These are phyloP conservation scores for Cladobotryum mycophilum DNA, from an alignment of 2,329 filamentous ascomycete genomes.

Conservation along the genomic window DNA sequence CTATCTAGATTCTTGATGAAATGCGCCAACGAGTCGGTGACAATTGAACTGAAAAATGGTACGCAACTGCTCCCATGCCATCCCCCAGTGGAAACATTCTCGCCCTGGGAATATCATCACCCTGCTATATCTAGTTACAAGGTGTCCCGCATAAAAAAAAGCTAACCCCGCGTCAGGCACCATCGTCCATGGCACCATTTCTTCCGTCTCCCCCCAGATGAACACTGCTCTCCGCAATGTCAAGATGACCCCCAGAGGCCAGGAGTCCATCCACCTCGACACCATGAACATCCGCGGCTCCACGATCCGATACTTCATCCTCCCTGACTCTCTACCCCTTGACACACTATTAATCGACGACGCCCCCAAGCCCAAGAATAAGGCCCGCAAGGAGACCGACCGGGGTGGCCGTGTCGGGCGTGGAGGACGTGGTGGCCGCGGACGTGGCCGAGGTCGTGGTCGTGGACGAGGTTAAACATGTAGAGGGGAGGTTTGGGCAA, in stretches of 20 bases:
- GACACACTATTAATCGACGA: conserved; percentile 96
- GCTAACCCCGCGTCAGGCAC: conserved; percentile 55
- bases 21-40: conserved; percentile 97
- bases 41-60: conserved; percentile 98
- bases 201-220: conserved; percentile 96
- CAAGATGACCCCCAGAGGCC: conserved; percentile 89
- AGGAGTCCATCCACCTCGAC: conserved; percentile 82
- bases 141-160: conserved; percentile 2
- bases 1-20: conserved; percentile 89
- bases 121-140: background rate
- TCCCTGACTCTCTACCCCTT: conserved; percentile 89
- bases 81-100: no score
- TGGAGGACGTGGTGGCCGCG: conserved; percentile 42
- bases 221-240: conserved; percentile 93
- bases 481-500: background rate
- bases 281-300: conserved; percentile 96
- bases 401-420: conserved; percentile 46
- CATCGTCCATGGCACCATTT: conserved; percentile 94
- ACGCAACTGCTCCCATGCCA: conserved; percentile 17
- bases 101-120: no score
- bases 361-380: conserved; percentile 98
- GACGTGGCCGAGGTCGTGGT: conserved; percentile 36
- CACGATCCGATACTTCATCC: conserved; percentile 93
- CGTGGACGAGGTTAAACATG: conserved; percentile 25
- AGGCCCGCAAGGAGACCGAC: conserved; percentile 84